Percentiles rank a stretch among this genome's conserved stretches.
These are phyloP conservation scores for Penicillium bovifimosum DNA, from an alignment of 495 filamentous ascomycete species.

Conservation along the genomic window DNA sequence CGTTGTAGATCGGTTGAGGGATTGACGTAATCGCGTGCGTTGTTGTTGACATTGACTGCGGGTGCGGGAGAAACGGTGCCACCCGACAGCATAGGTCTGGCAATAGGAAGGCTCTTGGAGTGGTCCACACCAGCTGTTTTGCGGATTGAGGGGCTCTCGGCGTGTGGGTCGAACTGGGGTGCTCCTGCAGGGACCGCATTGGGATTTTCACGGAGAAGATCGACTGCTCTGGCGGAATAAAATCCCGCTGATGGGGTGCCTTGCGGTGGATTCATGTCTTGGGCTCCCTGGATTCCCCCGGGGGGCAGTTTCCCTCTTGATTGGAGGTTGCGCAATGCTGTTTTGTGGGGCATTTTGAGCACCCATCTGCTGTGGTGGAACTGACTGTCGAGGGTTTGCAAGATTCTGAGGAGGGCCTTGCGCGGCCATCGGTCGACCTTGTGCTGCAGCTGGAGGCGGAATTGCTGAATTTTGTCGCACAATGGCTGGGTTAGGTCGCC, in stretches of 20 bases:
- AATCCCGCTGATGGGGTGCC: constrained; percentile 54
- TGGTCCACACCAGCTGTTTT: constrained; percentile 89
- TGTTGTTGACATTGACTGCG: constrained; percentile 10
- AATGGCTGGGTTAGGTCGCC: constrained; percentile 24
- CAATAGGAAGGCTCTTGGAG: constrained; percentile 61
- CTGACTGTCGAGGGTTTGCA: constrained; percentile 19
- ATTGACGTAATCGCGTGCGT: constrained; percentile 55
- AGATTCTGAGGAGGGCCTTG: constrained; percentile 17
- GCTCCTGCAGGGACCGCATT: constrained; percentile 40
- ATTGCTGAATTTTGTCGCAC: constrained; percentile 18
- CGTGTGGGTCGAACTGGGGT: constrained; percentile 70
- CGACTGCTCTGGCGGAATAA: constrained; percentile 69
- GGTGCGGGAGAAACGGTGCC: constrained; percentile 11
- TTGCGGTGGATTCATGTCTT: constrained; percentile 29
- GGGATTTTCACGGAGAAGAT: constrained; percentile 43
- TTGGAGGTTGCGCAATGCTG: constrained; percentile 12
- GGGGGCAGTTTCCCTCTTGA: constrained; percentile 27
- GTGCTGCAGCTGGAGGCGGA: constrained; percentile 10
- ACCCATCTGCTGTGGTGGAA: constrained; percentile 19
- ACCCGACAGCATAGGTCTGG: constrained; percentile 34
- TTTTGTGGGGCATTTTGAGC: constrained; percentile 8
- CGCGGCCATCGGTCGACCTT: constrained; percentile 16
- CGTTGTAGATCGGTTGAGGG: constrained; percentile 62
- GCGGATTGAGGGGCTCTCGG: constrained; percentile 80
- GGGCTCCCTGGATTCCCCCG: constrained; percentile 10